phyloP scores from a whole-genome alignment of 257 asterid genomes.

The Salvia miltiorrhiza region DNA sequence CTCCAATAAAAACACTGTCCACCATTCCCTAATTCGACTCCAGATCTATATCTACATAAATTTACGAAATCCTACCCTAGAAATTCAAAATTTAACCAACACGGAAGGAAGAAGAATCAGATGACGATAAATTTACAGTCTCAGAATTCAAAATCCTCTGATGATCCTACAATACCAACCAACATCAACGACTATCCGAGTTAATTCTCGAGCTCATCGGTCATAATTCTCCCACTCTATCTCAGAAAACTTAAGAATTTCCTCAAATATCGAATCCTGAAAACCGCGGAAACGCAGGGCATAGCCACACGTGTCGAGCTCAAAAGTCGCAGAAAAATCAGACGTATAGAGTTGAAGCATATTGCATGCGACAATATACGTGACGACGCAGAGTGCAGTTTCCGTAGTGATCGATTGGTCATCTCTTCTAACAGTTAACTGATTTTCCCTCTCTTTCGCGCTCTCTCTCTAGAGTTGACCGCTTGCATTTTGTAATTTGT shows the following conservation, averaged over 20 bases:
- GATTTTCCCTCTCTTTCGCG: constrained; percentile 25
- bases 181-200: not conserved
- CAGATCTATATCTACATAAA: constrained; percentile 19
- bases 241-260: not conserved
- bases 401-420: constrained; percentile 28
- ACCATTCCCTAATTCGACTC: constrained; percentile 27
- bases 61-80: not conserved
- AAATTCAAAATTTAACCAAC: not conserved
- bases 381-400: not conserved
- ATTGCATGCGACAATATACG: constrained; percentile 1
- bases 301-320: constrained; percentile 38
- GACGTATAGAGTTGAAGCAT: not conserved
- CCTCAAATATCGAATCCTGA: constrained; percentile 29
- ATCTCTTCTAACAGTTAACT: constrained; percentile 21
- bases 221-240: constrained; percentile 9
- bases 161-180: not conserved
- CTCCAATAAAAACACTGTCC: constrained; percentile 23
- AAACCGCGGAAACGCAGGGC: constrained; percentile 28
- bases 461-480: constrained; percentile 11
- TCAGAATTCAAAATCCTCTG: not conserved
- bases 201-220: constrained; percentile 15
- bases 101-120: not conserved
- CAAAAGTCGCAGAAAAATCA: constrained; percentile 16
- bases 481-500: not conserved
- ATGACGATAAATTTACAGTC: not conserved